Evolutionary conservation across 805 yeast species (phyloP), one percentile per base, ranked within the genome.

Genomic region (Candida berthetii): DNA sequence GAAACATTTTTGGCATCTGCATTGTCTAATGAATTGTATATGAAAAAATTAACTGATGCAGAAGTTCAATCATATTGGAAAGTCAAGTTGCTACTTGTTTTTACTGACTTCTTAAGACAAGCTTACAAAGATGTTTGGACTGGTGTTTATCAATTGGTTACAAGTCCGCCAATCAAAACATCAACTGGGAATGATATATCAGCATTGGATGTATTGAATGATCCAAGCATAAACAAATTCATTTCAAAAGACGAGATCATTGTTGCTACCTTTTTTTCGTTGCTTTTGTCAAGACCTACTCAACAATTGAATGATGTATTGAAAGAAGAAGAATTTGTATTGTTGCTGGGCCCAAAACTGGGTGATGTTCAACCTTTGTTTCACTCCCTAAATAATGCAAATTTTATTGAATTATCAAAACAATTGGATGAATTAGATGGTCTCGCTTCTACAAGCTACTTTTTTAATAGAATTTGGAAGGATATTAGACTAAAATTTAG

Each of bases 31-130:
- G 59, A 56, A 27, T 18, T 50, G 9, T 56, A 53, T 16, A 13
- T 40, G 16, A 53, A 56, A 32, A 48, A 54, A 43, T 31, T 54
- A 11, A 56, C 56, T 1, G 44, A 41, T 1, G 20, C 29, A 2
- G 64, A 60, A 39, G 47, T 53, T 7, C 31, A 37, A 10, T 44
- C 60, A 2, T 58, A 47, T 39, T 59, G 58, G 56, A 51, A 55
- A 41, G 48, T 58, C 5, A 50, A 52, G 18, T 48, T 51, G 34
- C 40, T 50, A 10, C 44, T 55, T 2, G 19, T 60, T 4, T 48
- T 52, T 44, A 50, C 58, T 2, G 37, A 52, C 13, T 60, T 60
- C 36, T 41, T 56, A 14, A 47, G 48, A 24, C 44, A 47, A 14
- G 43, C 50, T 24, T 60, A 42, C 38, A 36, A 41, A 2, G 55